Conservation (phyloP, 2,329 filamentous ascomycete genomes). For the Fusarium chuoi region DNA sequence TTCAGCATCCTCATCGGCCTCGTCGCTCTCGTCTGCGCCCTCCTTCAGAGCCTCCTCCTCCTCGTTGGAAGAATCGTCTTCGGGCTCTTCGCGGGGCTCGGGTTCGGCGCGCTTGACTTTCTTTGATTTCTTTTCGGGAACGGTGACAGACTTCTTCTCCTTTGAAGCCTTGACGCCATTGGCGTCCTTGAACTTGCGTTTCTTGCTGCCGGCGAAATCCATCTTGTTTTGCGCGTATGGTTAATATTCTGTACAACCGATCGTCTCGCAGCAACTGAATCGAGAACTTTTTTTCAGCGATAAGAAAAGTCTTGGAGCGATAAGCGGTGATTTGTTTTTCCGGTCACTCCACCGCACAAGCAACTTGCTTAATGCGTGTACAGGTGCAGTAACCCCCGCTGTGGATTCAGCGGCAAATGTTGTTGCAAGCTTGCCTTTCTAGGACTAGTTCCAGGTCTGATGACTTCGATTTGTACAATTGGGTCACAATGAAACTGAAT, state of each 20-base stretch:
- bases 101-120: constrained; percentile 53
- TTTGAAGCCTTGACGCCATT: constrained; percentile 45
- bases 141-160: constrained; percentile 37
- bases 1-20: constrained; percentile 47
- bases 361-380: not conserved
- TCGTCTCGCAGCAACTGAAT: constrained; percentile 23
- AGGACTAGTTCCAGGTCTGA: constrained; percentile 20
- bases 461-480: not conserved
- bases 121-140: constrained; percentile 53
- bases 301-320: constrained; percentile 38
- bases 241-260: constrained; percentile 18
- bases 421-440: constrained; percentile 24
- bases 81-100: constrained; percentile 42
- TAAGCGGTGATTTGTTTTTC: constrained; percentile 39
- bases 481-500: constrained; percentile 8
- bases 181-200: constrained; percentile 55
- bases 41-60: constrained; percentile 45
- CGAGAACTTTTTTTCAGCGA: constrained; percentile 44
- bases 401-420: constrained; percentile 39
- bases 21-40: constrained; percentile 38
- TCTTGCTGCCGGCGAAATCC: constrained; percentile 54
- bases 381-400: constrained; percentile 18
- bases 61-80: constrained; percentile 42
- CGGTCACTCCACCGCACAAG: not conserved
- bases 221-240: constrained; percentile 43